These are phyloP conservation scores for Glycine tomentella DNA, from an alignment of 306 rosid species.

Conservation along the genomic window DNA sequence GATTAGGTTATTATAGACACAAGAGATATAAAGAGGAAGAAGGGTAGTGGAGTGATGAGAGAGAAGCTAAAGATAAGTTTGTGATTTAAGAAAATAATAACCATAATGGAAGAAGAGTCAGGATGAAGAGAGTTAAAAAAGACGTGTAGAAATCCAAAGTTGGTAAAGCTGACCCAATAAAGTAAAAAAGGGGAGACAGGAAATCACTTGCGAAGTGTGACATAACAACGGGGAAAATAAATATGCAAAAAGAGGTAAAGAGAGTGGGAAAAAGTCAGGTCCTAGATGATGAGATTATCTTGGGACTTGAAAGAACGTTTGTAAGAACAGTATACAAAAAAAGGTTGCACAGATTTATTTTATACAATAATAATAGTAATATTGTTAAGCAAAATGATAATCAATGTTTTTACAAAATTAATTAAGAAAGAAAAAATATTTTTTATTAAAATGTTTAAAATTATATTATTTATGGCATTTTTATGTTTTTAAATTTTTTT, in stretches of 20 bases:
- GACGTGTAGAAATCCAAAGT: constrained; percentile 61
- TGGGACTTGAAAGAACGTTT: constrained; percentile 72
- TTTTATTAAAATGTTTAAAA: no score
- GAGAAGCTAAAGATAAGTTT: constrained; percentile 52
- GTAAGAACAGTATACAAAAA: constrained; percentile 17
- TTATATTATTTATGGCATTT: no score
- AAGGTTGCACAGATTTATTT: neutral
- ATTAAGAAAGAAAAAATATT: no score
- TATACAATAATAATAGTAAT: no score
- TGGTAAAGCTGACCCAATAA: constrained; percentile 57
- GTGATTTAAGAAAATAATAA: constrained; percentile 51
- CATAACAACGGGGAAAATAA: constrained; percentile 62
- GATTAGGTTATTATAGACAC: constrained; percentile 56
- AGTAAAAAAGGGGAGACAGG: constrained; percentile 62
- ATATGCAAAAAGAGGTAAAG: constrained; percentile 15
- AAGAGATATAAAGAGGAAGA: constrained; percentile 41
- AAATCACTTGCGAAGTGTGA: constrained; percentile 74
- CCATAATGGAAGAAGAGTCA: constrained; percentile 52
- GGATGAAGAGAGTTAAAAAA: constrained; percentile 24
- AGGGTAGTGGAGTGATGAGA: constrained; percentile 31
- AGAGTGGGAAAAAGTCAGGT: constrained; percentile 52
- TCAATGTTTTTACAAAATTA: no score
- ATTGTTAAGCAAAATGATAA: no score
- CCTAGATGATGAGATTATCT: constrained; percentile 45
- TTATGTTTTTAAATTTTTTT: no score